A percentile compares a stretch with the other conserved stretches of the same genome.
phyloP scores from a whole-genome alignment of 2,329 filamentous ascomycete genomes.

The Lachnellula cervina region DNA sequence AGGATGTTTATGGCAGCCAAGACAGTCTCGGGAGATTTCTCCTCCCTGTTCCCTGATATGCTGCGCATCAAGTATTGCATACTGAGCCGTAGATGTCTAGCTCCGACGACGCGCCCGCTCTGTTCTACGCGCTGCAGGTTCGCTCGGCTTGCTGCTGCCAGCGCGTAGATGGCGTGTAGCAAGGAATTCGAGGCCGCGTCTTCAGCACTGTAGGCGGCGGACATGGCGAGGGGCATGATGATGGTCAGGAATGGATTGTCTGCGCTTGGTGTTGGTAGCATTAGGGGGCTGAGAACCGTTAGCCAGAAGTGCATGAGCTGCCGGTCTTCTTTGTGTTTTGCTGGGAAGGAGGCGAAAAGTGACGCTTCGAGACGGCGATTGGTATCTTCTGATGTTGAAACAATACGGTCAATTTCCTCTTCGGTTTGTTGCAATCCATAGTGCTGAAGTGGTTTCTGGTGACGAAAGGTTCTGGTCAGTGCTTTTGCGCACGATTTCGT shows the following conservation, averaged over 20 bases:
- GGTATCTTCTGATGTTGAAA: neutral
- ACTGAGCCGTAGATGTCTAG: neutral
- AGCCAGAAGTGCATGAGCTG: constrained; percentile 1
- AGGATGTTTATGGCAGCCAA: neutral
- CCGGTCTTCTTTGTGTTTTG: neutral
- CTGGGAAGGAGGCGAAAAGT: neutral
- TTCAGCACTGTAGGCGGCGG: neutral
- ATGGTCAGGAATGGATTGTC: neutral
- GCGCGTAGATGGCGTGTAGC: neutral
- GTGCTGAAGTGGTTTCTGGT: too few relatives aligned
- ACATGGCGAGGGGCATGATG: neutral
- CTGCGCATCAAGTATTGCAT: neutral
- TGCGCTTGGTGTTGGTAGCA: neutral
- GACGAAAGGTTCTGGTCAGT: too few relatives aligned
- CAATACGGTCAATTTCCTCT: neutral
- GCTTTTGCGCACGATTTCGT: too few relatives aligned
- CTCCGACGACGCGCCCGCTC: neutral
- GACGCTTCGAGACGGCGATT: neutral
- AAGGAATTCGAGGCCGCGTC: neutral
- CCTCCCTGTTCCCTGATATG: neutral
- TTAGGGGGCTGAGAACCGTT: neutral
- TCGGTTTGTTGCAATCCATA: too few relatives aligned
- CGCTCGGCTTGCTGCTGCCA: neutral
- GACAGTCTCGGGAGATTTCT: neutral
- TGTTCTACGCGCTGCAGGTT: neutral